Evolutionary conservation across 2,329 filamentous ascomycete genomes (phyloP), one percentile per base, ranked within the genome.

Genomic region (Alternaria dauci): DNA sequence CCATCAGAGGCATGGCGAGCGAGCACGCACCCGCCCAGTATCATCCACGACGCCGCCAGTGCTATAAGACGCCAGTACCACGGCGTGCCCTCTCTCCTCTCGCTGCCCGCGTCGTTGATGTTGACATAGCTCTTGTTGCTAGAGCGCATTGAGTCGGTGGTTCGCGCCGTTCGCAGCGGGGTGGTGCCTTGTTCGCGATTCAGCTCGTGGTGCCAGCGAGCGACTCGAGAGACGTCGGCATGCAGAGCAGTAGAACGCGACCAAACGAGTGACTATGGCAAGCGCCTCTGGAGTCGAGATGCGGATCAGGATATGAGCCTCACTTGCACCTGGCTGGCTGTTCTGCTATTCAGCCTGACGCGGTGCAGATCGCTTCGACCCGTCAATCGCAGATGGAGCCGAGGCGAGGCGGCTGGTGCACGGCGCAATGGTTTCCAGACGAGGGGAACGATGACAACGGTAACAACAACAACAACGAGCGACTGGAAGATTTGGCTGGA

Each of bases 11-110:
- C 9, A 28, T 50, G 30, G 38, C 36, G n/a, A 11, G 38, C 36
- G n/a, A 11, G 7, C 16, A 71, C 80, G 57, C 72, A 82, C 79
- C 82, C 82, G 72, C 81, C 82, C 30, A 84, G 65, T 47, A 84
- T 81, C 79, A 83, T 80, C 74, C 82, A 80, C 32, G 79, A 79
- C 23, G 81, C 79, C 2, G 74, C 71, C 7, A 81, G 71, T 8
- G 81, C 81, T 36, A 81, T 75, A 25, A 80, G 66, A 58, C 79
- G 78, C 82, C 82, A 84, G 66, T 84, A 84, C 82, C 81, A 84
- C 42, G 81, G 72, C 38, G 70, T 72, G 28, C 52, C 52, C 52
- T 71, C 71, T 43, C 55, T 65, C 23, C 61, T 59, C 20, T 65
- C 68, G 43, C 68, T 52, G 32, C 66, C 64, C 41, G 70, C 63